A percentile compares a stretch with the other conserved stretches of the same genome.
Conservation (phyloP, 148 eudicot genomes). For the Nepenthes mirabilis region DNA sequence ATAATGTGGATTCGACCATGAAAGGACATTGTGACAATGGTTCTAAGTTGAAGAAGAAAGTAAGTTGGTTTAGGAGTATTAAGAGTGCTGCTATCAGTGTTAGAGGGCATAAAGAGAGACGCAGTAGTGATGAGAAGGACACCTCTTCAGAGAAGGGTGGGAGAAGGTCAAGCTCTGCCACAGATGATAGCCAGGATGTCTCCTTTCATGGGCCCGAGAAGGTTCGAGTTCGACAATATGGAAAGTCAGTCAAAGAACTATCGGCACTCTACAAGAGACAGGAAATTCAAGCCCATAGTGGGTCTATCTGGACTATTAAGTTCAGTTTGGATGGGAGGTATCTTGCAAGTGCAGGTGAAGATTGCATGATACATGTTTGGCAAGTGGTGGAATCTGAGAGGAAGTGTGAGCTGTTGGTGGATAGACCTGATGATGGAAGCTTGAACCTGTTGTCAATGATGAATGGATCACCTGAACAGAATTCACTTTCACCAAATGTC, state of each 20-base stretch:
- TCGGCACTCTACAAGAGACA: conserved; percentile 70
- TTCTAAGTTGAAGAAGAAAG: conserved; percentile 60
- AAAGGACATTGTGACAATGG: conserved; percentile 38
- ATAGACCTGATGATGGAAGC: conserved; percentile 72
- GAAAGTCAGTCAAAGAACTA: conserved; percentile 76
- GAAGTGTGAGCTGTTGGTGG: conserved; percentile 65
- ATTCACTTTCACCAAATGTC: conserved; percentile 29
- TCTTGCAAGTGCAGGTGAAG: conserved; percentile 97
- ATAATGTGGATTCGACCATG: conserved; percentile 20
- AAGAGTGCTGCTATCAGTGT: conserved; percentile 71
- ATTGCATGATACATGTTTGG: conserved; percentile 86
- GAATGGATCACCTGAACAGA: conserved; percentile 70
- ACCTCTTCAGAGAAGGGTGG: conserved; percentile 81
- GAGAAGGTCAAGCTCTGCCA: conserved; percentile 80
- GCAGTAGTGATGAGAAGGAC: conserved; percentile 76
- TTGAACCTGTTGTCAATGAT: conserved; percentile 42
- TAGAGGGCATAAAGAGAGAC: conserved; percentile 50
- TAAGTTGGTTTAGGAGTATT: conserved; percentile 70
- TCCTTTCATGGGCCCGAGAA: conserved; percentile 84
- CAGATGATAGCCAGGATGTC: conserved; percentile 87
- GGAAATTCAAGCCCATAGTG: conserved; percentile 83
- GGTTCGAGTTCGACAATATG: conserved; percentile 74
- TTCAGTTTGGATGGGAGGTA: conserved; percentile 89
- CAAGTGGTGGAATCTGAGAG: conserved; percentile 66
- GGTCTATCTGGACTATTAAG: conserved; percentile 86